These are phyloP conservation scores for Penicillium occitanis DNA, from an alignment of 2,329 filamentous ascomycete genomes.

Conservation along the genomic window DNA sequence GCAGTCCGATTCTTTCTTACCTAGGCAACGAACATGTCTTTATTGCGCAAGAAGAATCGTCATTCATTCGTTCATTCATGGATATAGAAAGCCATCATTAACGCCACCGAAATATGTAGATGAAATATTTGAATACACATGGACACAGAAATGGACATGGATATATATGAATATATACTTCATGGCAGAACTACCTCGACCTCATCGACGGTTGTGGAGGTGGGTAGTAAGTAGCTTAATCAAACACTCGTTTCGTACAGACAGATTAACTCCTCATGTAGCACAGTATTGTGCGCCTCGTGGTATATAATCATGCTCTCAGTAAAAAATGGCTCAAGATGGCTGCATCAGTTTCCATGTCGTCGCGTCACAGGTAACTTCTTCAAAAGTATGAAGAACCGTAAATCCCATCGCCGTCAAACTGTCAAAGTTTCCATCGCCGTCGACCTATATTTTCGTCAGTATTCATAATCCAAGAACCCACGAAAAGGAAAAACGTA, in stretches of 20 bases:
- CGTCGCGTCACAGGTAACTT: constrained; percentile 68
- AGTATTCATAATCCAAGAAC: background rate
- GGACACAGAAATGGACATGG: background rate
- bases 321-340: background rate
- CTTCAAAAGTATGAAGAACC: constrained; percentile 76
- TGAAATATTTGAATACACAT: background rate
- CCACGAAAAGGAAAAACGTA: constrained; percentile 49
- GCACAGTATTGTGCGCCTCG: background rate
- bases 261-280: background rate
- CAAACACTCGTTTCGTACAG: background rate
- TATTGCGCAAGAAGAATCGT: background rate
- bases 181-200: background rate
- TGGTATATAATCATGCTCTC: background rate
- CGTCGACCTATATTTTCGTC: constrained; percentile 57
- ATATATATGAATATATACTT: background rate
- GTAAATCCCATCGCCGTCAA: constrained; percentile 78
- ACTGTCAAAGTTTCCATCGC: constrained; percentile 71
- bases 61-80: constrained; percentile 7
- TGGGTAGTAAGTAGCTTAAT: background rate
- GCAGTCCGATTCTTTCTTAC: background rate
- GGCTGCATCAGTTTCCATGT: constrained; percentile 59
- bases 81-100: background rate
- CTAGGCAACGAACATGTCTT: background rate
- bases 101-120: constrained; percentile 4
- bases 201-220: background rate